These are phyloP conservation scores for Gastrolobium villosum DNA, from an alignment of 306 rosid species.

Conservation along the genomic window DNA sequence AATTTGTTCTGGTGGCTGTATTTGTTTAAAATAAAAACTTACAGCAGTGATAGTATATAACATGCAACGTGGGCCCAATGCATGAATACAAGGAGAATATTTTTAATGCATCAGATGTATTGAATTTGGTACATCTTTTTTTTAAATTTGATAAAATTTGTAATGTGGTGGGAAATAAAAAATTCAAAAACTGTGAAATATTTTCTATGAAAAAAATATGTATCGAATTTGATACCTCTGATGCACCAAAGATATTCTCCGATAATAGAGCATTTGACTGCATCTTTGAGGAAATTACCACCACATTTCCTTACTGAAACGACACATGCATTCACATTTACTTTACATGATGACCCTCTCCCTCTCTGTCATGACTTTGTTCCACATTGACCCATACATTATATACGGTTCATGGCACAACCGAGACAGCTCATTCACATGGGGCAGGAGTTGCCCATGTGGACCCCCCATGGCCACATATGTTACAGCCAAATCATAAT, in stretches of 20 bases:
- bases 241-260: too few species aligned
- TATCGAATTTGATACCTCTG: too few species aligned
- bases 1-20: neutral
- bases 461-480: conserved; percentile 58
- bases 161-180: too few species aligned
- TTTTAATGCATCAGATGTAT: too few species aligned
- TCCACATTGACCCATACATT: conserved; percentile 60
- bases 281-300: conserved; percentile 51
- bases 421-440: conserved; percentile 94
- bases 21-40: conserved; percentile 16
- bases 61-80: conserved; percentile 55
- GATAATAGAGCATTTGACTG: conserved; percentile 61
- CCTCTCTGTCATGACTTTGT: conserved; percentile 57
- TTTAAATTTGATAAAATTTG: too few species aligned
- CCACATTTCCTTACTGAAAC: conserved; percentile 40
- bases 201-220: too few species aligned
- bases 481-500: conserved; percentile 46
- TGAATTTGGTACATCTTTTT: too few species aligned
- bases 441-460: conserved; percentile 63
- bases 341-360: conserved; percentile 61
- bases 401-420: conserved; percentile 52
- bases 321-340: conserved; percentile 73
- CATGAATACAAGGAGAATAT: conserved; percentile 41
- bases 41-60: conserved; percentile 42
- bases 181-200: too few species aligned